Percentiles rank a stretch among this genome's conserved stretches.
Evolutionary conservation across 192 early-diverging fungal species (phyloP).

Genomic region (Thamnidium elegans): DNA sequence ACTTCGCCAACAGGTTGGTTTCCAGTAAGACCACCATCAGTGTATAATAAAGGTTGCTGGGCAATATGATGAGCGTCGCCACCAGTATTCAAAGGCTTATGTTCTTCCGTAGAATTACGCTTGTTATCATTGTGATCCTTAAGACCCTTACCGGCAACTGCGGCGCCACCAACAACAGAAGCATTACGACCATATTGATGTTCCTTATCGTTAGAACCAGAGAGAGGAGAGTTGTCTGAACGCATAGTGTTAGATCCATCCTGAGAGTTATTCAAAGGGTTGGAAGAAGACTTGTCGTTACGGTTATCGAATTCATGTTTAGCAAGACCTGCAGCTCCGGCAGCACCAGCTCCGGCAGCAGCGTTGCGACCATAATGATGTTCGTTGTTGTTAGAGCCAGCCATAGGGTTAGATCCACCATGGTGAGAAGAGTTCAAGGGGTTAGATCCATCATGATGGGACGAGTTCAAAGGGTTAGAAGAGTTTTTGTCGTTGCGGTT

Average conservation of each 20-base stretch:
- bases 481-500: background rate
- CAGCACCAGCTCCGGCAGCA: background rate
- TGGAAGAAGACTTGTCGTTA: background rate
- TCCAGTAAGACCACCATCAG: constrained; percentile 26
- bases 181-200: constrained; percentile 8
- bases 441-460: background rate
- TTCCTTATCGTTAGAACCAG: background rate
- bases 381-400: background rate
- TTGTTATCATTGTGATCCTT: background rate
- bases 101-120: background rate
- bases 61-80: constrained; percentile 18
- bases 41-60: constrained; percentile 18
- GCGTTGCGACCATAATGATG: constrained; percentile 4
- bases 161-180: background rate
- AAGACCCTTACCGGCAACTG: background rate
- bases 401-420: too few relatives aligned
- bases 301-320: background rate
- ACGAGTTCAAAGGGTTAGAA: too few relatives aligned
- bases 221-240: too few relatives aligned
- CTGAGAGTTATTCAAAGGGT: too few relatives aligned
- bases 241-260: background rate
- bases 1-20: constrained; percentile 31
- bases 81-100: constrained; percentile 23
- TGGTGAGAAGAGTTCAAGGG: too few relatives aligned
- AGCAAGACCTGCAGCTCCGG: background rate